Base-by-base conservation (phyloP, 2,329 filamentous ascomycete species). In the Aspergillus sp. region DNA sequence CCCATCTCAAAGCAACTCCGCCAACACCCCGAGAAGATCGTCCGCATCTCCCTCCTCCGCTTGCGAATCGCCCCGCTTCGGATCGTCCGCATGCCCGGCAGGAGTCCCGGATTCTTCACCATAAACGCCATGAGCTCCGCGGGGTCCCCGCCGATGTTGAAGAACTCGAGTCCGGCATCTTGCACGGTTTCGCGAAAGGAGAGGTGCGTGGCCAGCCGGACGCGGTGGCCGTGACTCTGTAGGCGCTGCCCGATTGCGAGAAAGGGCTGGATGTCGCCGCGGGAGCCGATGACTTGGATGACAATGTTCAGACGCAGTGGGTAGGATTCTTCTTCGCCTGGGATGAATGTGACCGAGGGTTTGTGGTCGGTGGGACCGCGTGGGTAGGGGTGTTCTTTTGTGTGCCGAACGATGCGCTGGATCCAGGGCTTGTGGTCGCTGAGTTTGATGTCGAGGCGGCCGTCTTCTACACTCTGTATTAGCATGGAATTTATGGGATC, bases 11-110 rank as follows among this genome's bases (percentile, higher is more conserved):
- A 89, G 72, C 92, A 96, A 0, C 91, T 92, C 68, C 89, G 83
- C 93, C 93, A 97, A 70, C 91, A 95, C 0, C 93, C 92, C 25
- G 90, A 81, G n/a, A 97, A 80, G 64, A 95, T 93, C 63, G 92
- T 85, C 61, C 88, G 87, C 64, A 96, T 92, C 17, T 90, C 91
- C 64, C 85, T 87, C 31, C 92, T 84, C 31, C 91, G 83, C 75
- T 89, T 90, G 47, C 85, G 88, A 54, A 96, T 86, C 72, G 95
- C 92, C 7, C 92, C 92, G 65, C 85, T 90, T 62, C 87, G 88
- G 53, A 96, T 77, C 1, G 90, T 88, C 53, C 93, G 89, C 61
- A 94, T 86, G 0, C 90, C 90, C 1, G 92, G 92, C 89, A 96
- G 92, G 34, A 96, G 80, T 0, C 92, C 91, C 0, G 92, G 91